Evolutionary conservation across 257 asterid species (phyloP).

Genomic region (Nicotiana tomentosiformis): DNA sequence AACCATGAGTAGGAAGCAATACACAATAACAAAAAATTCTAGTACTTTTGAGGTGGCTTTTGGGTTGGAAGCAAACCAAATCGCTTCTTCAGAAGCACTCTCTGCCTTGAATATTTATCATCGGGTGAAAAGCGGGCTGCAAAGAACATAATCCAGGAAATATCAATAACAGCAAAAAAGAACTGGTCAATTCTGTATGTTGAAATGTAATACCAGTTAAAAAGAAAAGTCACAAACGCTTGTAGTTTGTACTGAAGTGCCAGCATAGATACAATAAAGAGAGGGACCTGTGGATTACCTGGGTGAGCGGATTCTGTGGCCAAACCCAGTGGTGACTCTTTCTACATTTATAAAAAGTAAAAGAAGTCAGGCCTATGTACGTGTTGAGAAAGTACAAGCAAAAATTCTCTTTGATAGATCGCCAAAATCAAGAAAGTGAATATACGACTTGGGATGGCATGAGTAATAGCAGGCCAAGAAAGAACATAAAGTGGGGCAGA

Average conservation of each 20-base stretch:
- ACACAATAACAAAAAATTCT: not conserved
- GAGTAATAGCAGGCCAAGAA: not conserved
- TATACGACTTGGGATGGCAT: not conserved
- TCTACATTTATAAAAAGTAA: conserved; percentile 31
- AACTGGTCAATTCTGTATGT: not conserved
- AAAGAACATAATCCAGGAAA: not conserved
- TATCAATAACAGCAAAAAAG: not conserved
- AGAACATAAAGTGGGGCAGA: not conserved
- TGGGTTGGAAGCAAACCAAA: conserved; percentile 87
- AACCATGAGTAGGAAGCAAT: not conserved
- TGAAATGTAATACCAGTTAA: not conserved
- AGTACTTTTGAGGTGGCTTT: conserved; percentile 62
- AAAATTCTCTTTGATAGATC: not conserved
- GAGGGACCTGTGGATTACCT: conserved; percentile 33
- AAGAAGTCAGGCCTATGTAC: not conserved
- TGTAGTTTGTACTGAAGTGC: not conserved
- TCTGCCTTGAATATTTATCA: conserved; percentile 78
- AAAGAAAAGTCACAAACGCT: not conserved
- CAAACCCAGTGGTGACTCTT: conserved; percentile 64
- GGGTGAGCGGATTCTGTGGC: conserved; percentile 89
- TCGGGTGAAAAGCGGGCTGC: conserved; percentile 95
- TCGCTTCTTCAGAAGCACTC: conserved; percentile 75
- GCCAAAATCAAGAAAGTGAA: not conserved
- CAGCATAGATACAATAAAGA: not conserved
- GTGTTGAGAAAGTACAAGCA: not conserved